phyloP scores from a whole-genome alignment of 2,329 filamentous ascomycete genomes.

The Ustulina deusta region DNA sequence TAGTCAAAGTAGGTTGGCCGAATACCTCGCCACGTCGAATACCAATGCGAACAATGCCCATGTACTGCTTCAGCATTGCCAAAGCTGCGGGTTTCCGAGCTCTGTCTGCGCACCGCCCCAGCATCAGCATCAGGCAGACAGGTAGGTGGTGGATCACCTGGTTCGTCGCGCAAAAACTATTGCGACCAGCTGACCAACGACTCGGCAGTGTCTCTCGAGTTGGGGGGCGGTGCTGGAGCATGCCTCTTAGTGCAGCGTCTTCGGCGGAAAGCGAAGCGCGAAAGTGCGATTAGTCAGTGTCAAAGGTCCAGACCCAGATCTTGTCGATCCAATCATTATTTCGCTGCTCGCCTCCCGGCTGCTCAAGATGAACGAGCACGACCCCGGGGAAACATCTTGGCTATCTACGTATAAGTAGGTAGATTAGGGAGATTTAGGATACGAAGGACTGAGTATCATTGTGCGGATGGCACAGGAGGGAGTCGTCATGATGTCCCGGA shows the following conservation, averaged over 20 bases:
- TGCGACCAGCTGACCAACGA: slow-evolving; percentile 31
- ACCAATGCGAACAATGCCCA: not conserved
- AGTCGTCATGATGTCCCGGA: not conserved
- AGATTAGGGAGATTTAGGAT: not conserved
- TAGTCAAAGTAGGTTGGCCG: no score
- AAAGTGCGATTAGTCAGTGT: no score
- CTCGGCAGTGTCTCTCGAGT: slow-evolving; percentile 7
- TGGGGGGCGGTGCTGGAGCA: slow-evolving; percentile 30
- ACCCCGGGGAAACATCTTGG: not conserved
- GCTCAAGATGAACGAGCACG: not conserved
- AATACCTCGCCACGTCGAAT: not conserved
- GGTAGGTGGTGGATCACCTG: slow-evolving; percentile 31
- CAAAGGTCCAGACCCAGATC: no score
- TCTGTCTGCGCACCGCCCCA: slow-evolving; percentile 15
- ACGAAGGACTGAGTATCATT: not conserved
- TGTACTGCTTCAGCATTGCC: not conserved
- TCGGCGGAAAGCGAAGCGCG: slow-evolving; percentile 30
- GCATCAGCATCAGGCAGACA: slow-evolving; percentile 27
- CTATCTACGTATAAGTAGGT: not conserved
- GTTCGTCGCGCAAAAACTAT: slow-evolving; percentile 12
- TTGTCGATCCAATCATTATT: not conserved
- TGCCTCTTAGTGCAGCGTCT: not conserved
- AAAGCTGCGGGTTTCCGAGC: slow-evolving; percentile 11
- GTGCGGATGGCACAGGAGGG: not conserved
- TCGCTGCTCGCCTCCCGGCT: not conserved